Evolutionary conservation across 805 yeast genomes (phyloP), one percentile per base, ranked within the genome.

Genomic region (Jamesozyma jinghongensis): DNA sequence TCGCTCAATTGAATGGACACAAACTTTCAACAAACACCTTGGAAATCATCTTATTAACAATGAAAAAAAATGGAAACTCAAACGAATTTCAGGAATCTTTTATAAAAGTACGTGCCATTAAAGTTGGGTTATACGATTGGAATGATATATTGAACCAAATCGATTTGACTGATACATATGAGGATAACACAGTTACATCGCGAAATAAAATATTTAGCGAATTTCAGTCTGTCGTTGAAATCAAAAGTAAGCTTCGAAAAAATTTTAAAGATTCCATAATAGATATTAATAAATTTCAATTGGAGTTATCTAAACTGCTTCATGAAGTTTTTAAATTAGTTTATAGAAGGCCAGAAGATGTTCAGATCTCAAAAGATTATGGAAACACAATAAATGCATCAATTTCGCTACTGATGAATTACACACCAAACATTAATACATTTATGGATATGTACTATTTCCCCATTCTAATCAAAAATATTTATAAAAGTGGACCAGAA

Each of bases 371-470:
- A 19, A 3, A 19, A 14, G 20, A 37, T 22, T 27, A 7, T 16
- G 18, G 19, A 2, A 20, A 12, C 2, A 19, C 22, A 7, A 28
- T 20, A n/a, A 3, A 36, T 13, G 36, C 33, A 2, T 12, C 30
- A 11, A 14, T 33, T 3, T 12, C 20, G 14, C 25, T 44, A 13
- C 11, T 44, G 4, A 8, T 36, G 5, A 26, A 45, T 34, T 50
- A 47, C 33, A 26, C 44, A n/a, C 53, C 53, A 11, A 35, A 49
- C 17, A 30, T 38, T 7, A 37, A 37, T 17, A n/a, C n/a, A 13
- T 49, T 52, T 32, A 22, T 50, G 5, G 13, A 37, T 7, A 19
- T 37, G 5, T 41, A 41, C 22, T 39, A 37, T 34, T 14, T 37
- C 4, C 45, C 45, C 20, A 13, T 20, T 11, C 25, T 44, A 7